These are phyloP conservation scores for Metschnikowia arizonensis DNA, from an alignment of 805 yeast genomes.

Conservation along the genomic window DNA sequence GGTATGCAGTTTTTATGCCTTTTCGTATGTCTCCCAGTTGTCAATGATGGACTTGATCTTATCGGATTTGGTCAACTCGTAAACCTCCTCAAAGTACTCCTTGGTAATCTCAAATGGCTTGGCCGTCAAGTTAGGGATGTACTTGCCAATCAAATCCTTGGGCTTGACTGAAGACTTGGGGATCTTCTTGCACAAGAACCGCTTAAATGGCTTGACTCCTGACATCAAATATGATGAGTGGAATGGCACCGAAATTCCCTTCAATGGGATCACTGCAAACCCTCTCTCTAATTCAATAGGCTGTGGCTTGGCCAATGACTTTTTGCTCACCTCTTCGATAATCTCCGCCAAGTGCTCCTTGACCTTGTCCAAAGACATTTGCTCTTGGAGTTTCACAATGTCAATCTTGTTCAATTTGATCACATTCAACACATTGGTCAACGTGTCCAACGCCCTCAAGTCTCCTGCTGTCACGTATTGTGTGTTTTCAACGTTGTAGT, in stretches of 20 bases:
- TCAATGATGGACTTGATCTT: conserved; percentile 87
- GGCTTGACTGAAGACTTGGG: conserved; percentile 94
- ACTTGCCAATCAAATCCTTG: conserved; percentile 86
- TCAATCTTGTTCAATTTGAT: conserved; percentile 93
- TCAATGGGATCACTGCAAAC: conserved; percentile 95
- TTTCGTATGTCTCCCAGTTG: conserved; percentile 87
- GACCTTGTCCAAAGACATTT: conserved; percentile 81
- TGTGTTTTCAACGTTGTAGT: conserved; percentile 96
- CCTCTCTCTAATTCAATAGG: conserved; percentile 98
- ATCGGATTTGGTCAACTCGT: conserved; percentile 83
- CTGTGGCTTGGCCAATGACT: conserved; percentile 84
- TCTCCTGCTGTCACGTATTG: conserved; percentile 99
- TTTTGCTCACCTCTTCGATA: conserved; percentile 76
- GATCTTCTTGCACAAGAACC: conserved; percentile 93
- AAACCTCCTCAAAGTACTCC: conserved; percentile 96
- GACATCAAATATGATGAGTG: conserved; percentile 97
- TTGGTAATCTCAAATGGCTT: conserved; percentile 93
- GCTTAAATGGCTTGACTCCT: conserved; percentile 98
- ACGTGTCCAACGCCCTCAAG: conserved; percentile 87
- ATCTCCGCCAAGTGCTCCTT: conserved; percentile 85
- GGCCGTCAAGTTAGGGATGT: conserved; percentile 98
- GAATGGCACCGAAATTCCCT: conserved; percentile 99
- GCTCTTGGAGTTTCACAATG: conserved; percentile 78
- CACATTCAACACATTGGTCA: conserved; percentile 89
- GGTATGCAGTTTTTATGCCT: conserved; percentile 31